phyloP scores from a whole-genome alignment of 805 yeast species.

The Saccharomycopsis sp. region DNA sequence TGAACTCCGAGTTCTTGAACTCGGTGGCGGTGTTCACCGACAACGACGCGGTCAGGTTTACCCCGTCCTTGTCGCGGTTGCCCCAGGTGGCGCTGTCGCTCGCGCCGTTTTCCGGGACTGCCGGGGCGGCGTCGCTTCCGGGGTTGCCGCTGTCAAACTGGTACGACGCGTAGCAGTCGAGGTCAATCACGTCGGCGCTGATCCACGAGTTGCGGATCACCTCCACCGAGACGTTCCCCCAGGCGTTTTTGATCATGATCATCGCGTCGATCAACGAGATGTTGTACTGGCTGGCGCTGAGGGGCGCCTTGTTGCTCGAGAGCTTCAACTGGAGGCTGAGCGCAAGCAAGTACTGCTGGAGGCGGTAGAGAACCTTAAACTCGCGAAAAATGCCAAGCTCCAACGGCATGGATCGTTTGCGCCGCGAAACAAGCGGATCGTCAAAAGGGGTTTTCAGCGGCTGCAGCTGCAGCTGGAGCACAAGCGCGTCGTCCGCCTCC shows the following conservation, averaged over 20 bases:
- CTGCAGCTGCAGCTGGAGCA: not conserved
- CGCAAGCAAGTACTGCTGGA: slow-evolving; percentile 42
- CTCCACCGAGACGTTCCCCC: slow-evolving; percentile 39
- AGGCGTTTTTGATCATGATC: slow-evolving; percentile 50
- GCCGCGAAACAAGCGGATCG: not conserved
- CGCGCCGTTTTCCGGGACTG: slow-evolving; percentile 20
- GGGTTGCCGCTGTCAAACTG: slow-evolving; percentile 3
- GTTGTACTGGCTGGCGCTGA: slow-evolving; percentile 34
- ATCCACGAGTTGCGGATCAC: slow-evolving; percentile 28
- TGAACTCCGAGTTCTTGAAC: slow-evolving; percentile 30
- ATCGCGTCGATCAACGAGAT: slow-evolving; percentile 50
- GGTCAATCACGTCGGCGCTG: slow-evolving; percentile 19
- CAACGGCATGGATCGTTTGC: slow-evolving; percentile 44
- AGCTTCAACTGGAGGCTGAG: slow-evolving; percentile 22
- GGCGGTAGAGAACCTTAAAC: slow-evolving; percentile 49
- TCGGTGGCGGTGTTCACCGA: slow-evolving; percentile 18
- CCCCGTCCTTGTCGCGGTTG: not conserved
- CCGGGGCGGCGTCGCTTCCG: not conserved
- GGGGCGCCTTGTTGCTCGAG: slow-evolving; percentile 20
- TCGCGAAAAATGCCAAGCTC: slow-evolving; percentile 60
- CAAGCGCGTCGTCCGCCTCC: not conserved
- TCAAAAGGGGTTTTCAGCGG: not conserved
- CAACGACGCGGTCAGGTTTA: slow-evolving; percentile 9
- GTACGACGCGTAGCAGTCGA: slow-evolving; percentile 11
- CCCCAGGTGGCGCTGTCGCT: slow-evolving; percentile 20